Evolutionary conservation across 805 yeast genomes (phyloP), one percentile per base, ranked within the genome.

Genomic region (Candida coquimbonensis): DNA sequence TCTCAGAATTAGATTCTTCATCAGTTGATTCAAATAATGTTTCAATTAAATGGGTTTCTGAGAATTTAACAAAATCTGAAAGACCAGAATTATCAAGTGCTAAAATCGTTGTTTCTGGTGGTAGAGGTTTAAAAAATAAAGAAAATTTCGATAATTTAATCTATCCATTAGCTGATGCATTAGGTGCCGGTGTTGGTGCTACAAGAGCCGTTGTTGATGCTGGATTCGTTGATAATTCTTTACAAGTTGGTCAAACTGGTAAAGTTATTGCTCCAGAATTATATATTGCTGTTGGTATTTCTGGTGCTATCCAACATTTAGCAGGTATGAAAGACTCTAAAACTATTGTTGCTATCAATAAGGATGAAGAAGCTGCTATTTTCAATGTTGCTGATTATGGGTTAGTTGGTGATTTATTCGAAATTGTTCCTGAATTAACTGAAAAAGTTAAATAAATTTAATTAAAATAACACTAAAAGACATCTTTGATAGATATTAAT

Each of bases 261-360:
- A 93, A 93, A 66, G 90, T 90, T 45, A 95, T 93, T 32, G 98
- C 98, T 8, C 99, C 99, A 36, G 96, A 90, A 37, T 74, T 90
- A 51, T 93, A 93, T 64, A 67, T 93, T 39, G 98, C 97, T 3
- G 81, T 90, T 37, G 99, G 99, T 52, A 79, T 93, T 47, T 85
- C 96, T 19, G 99, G 99, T 51, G 99, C 99, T 31, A 91, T 91
- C 60, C 99, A 91, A 70, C 99, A 91, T 68, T 72, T 93, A 59
- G 99, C 99, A 2, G 99, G 99, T 53, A 91, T 91, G 97, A 91
- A 90, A 68, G 97, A 91, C 63, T 78, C 96, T 38, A 91, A 89
- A 70, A 80, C 82, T 33, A 88, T 91, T 64, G 97, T 89, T 31
- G 96, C 96, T 36, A 87, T 91, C 50, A 91, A 91, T 69, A 91